Conservation (phyloP, 768 basidiomycete genomes). For the Suillus fuscotomentosus region DNA sequence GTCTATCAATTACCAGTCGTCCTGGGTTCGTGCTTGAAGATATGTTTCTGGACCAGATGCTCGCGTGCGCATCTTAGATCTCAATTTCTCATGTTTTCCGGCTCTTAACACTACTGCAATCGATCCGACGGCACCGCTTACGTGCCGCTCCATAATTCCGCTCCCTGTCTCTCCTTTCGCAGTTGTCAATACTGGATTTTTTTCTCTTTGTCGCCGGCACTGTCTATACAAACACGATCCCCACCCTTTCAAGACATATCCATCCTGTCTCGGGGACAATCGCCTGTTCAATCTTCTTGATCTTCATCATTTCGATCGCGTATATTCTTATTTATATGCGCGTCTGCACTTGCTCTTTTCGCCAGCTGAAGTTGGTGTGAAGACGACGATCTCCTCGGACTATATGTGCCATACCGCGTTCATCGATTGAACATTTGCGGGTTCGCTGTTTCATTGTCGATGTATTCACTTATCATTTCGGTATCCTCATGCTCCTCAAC, state of each 20-base stretch:
- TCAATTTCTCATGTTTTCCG: constrained; percentile 20
- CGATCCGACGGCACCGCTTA: constrained; percentile 30
- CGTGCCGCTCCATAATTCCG: constrained; percentile 37
- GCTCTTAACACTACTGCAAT: constrained; percentile 29
- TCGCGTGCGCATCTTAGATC: constrained; percentile 24
- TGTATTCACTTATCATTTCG: constrained; percentile 30
- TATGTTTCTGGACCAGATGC: constrained; percentile 10
- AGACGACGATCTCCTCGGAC: constrained; percentile 32
- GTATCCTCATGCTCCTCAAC: constrained; percentile 33
- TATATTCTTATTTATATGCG: constrained; percentile 29
- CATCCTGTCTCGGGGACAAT: constrained; percentile 57
- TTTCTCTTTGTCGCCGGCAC: constrained; percentile 18
- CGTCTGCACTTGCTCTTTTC: constrained; percentile 15
- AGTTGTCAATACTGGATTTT: constrained; percentile 36
- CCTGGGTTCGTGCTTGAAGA: constrained; percentile 50
- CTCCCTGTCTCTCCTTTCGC: constrained; percentile 36
- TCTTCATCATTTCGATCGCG: constrained; percentile 27
- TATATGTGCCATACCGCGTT: constrained; percentile 29
- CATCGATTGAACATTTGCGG: constrained; percentile 37
- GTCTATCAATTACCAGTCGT: constrained; percentile 44
- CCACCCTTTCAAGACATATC: constrained; percentile 54
- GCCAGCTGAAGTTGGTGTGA: constrained; percentile 8
- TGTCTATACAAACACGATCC: constrained; percentile 26
- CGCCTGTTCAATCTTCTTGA: constrained; percentile 26
- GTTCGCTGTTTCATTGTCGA: constrained; percentile 26